Percentiles rank a stretch among this genome's conserved stretches.
Conservation (phyloP, 768 basidiomycete species). For the Leccinum broughii region DNA sequence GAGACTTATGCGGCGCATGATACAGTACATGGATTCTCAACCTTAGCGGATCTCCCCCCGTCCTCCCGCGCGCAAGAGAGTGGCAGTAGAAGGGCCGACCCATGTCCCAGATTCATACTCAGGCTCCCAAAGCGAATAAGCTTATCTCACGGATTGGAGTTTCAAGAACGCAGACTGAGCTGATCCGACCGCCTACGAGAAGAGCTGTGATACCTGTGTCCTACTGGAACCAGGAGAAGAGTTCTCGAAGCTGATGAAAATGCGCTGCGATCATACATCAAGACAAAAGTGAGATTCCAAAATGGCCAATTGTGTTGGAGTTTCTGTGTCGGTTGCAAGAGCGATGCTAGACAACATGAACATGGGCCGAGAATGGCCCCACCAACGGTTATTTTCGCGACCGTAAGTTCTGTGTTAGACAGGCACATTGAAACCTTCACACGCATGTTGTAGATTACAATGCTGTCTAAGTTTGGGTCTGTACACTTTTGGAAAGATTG, state of each 20-base stretch:
- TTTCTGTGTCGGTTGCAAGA: neutral
- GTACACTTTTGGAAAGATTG: conserved; percentile 24
- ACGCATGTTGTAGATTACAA: conserved; percentile 8
- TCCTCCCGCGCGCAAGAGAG: neutral
- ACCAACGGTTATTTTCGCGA: too few relatives aligned
- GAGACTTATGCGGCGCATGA: neutral
- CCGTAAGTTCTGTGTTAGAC: neutral
- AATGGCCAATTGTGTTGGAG: neutral
- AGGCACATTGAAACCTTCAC: neutral
- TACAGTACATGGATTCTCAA: neutral
- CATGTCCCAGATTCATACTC: neutral
- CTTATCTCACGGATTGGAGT: neutral
- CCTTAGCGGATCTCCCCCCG: neutral
- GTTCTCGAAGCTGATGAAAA: neutral
- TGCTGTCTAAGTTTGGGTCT: neutral
- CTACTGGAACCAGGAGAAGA: neutral
- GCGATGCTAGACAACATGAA: neutral
- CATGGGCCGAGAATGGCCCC: neutral
- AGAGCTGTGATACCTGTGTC: neutral
- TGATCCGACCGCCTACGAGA: neutral
- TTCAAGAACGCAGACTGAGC: neutral
- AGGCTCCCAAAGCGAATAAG: neutral
- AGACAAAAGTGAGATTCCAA: neutral
- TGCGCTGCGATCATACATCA: neutral
- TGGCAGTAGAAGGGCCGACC: neutral